Evolutionary conservation across 441 rosid genomes (phyloP), one percentile per base, ranked within the genome.

Genomic region (Sinapis alba): DNA sequence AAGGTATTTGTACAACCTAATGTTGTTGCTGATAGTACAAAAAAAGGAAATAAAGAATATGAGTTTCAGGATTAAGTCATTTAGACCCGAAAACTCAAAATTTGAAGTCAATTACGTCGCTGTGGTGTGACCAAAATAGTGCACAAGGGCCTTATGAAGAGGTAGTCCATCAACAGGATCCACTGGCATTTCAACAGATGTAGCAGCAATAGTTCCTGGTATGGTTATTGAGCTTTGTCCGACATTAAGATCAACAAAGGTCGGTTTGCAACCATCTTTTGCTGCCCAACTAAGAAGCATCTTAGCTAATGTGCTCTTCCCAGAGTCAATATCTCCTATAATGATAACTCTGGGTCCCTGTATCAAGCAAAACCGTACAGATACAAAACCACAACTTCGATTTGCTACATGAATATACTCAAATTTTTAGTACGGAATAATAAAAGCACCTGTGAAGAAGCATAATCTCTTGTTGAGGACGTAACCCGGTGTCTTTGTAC

Each of bases 261-360:
- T 90, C 30, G 93, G 97, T 77, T 90, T 87, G 89, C 86, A 90
- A 59, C 97, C 96, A 77, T 78, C 88, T 83, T 90, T 92, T 51
- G 90, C 93, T 45, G 97, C 92, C 96, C 97, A 94, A 77, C 89
- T 88, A 45, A 94, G 90, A 69, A 94, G 94, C 97, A 92, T 92
- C 74, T 84, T 87, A 5, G 90, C 79, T 68, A 88, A 79, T 23
- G 96, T 83, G 80, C 90, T 89, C 84, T 90, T 90, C 26, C 94
- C 94, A 26, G 86, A 89, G 87, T 94, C 92, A 0, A 59, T 85
- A 65, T 81, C 86, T 20, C 96, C 97, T 18, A 88, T 89, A n/a
- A 90, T 84, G 77, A 92, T 88, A 71, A 89, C 90, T 50, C 96
- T 83, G 24, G 98, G 98, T 13, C 97, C 98, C 95, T 87, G 81